Evolutionary conservation across 2,329 filamentous ascomycete species (phyloP), one percentile per base, ranked within the genome.

Genomic region (Aspergillus ochraceus): DNA sequence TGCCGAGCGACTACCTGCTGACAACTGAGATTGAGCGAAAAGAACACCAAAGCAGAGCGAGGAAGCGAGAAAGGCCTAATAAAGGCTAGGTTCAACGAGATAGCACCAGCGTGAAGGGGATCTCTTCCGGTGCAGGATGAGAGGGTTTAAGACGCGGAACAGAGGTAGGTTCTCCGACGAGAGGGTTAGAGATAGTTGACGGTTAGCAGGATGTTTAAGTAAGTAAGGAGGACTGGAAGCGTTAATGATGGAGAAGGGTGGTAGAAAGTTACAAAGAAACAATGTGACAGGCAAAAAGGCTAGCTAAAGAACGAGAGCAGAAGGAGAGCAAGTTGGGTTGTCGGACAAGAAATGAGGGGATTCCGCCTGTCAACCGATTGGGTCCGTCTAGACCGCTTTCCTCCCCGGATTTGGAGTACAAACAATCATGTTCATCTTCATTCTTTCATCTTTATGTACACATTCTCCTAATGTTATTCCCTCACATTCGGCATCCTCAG

Each of bases 331-430:
- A 9, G 11, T 11, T 30, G 11, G 53, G 29, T 49, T 24, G 45
- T 49, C 17, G 26, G 53, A 49, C 39, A 36, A 45, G 42, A 49
- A 19, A 54, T 49, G 53, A 55, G 53, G 53, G 53, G 45, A 49
- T 49, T 20, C 45, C 45, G 45, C n/a, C 45, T 24, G 20, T 22
- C 42, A 36, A 36, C 32, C 11, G 11, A 36, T 36, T 36, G 17
- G 42, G 20, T 46, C 42, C 42, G 45, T 55, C 53, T 49, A 55
- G 53, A 55, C 53, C 53, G 53, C 53, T 55, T 55, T 36, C 26
- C 42, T 36, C 32, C 32, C 32, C 32, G 32, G 32, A 36, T 36
- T 36, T 22, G 19, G 19, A 47, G 17, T 17, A n/a, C 14, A 46
- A 19, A 6, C 42, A 46, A 17, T 3, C 17, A 46, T 46, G 20